Evolutionary conservation across 2,329 filamentous ascomycete species (phyloP).

Genomic region (Chaetomium sp.): DNA sequence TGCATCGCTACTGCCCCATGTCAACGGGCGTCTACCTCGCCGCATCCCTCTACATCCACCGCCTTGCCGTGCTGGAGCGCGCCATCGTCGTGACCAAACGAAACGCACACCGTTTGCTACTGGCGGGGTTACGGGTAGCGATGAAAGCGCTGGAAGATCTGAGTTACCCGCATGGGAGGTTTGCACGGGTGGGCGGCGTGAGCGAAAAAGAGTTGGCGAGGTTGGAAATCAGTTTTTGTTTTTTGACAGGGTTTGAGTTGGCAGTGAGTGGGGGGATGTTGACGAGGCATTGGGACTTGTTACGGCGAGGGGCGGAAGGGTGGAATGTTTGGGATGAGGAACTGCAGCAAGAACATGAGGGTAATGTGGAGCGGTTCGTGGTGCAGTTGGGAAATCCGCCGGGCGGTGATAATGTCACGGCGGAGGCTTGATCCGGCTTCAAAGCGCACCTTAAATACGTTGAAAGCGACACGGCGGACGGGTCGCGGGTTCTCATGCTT

Average conservation of each 20-base stretch:
- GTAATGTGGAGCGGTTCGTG: neutral
- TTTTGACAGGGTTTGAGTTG: constrained; percentile 77
- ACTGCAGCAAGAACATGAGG: neutral
- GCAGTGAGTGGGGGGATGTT: constrained; percentile 54
- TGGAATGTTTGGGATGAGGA: constrained; percentile 18
- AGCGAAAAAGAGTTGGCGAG: constrained; percentile 72
- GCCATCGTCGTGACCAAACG: constrained; percentile 73
- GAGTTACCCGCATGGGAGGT: constrained; percentile 74
- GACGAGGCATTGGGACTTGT: constrained; percentile 60
- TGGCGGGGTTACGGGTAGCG: constrained; percentile 78
- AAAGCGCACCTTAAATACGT: neutral
- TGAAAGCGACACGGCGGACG: too few species aligned
- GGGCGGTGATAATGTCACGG: neutral
- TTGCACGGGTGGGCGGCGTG: constrained; percentile 84
- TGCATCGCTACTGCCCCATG: constrained; percentile 90
- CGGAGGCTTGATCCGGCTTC: neutral
- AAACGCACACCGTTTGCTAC: constrained; percentile 78
- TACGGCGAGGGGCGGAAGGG: constrained; percentile 32
- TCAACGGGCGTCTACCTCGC: constrained; percentile 90
- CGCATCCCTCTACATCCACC: constrained; percentile 79
- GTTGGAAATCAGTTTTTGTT: constrained; percentile 85
- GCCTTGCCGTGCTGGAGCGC: constrained; percentile 69
- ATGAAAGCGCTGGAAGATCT: constrained; percentile 95
- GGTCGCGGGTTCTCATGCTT: too few species aligned
- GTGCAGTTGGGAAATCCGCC: constrained; percentile 13